Base-by-base conservation (phyloP, 768 basidiomycete genomes). In the Filobasidium wieringae region DNA sequence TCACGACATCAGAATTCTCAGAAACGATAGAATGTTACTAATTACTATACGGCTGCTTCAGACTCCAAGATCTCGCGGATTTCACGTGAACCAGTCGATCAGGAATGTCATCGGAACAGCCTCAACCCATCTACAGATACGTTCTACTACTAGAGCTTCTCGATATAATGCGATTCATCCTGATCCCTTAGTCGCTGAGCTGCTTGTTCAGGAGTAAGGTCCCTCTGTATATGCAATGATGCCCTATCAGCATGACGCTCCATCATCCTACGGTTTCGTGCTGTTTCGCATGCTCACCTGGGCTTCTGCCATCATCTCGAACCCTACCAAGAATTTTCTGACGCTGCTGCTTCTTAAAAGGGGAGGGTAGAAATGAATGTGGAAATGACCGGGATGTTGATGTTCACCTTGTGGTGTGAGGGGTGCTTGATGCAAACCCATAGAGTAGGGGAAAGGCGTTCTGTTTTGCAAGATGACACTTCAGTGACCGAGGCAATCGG, bases 241-340 rank as follows among this genome's bases (percentile, higher is more conserved):
- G 22, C 41, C 34, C 30, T 14, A 7, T 19, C 45, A 29, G 17
- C 17, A 26, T 22, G 34, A 27, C 31, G 15, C n/a, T 5, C 2
- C 4, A 11, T 24, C 41, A 24, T 22, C 29, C 2, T 24, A 47
- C 15, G 14, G 24, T 17, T 6, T 14, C 43, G 22, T 27, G 5
- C 7, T 43, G 8, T 8, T 22, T 9, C 41, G 7, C 7, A 8
- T 7, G 62, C 65, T 58, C 40, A 68, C 66, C 57, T 93, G 91
- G 6, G 86, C 79, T 69, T 93, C 91, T 0, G 83, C 86, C 83
- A 92, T 87, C 52, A 93, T 75, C 72, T 95, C 91, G 64, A 86
- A 92, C 85, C 90, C 91, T 30, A 91, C 91, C 19, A 92, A 71
- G 76, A 92, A 93, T 72, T 95, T 95, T 63, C 82, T 80, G 26